phyloP scores from a whole-genome alignment of 495 filamentous ascomycete genomes.

The Usnea hakonensis region DNA sequence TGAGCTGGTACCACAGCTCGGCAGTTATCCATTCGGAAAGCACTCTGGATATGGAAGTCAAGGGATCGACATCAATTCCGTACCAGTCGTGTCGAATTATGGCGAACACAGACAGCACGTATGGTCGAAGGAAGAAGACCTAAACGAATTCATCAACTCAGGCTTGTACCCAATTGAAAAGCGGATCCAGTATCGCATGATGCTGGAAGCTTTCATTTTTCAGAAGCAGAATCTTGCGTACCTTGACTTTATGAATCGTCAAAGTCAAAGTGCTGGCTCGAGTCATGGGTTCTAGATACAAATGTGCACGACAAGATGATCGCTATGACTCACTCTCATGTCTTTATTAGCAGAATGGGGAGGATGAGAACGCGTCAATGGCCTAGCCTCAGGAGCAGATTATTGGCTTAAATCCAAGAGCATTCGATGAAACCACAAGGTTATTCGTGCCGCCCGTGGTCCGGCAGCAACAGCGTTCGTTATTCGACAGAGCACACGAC shows the following conservation, averaged over 20 bases:
- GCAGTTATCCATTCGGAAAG: not conserved
- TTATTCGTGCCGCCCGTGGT: not conserved
- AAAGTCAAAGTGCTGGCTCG: not conserved
- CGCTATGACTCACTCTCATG: not conserved
- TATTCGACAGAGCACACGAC: not conserved
- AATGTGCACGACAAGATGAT: not conserved
- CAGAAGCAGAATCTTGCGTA: not conserved
- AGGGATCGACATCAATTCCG: not conserved
- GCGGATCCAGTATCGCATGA: not conserved
- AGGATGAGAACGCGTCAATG: not conserved
- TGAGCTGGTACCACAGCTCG: not conserved
- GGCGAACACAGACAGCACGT: not conserved
- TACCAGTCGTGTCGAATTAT: not conserved
- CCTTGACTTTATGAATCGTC: not conserved
- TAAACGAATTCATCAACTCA: not conserved
- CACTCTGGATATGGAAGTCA: not conserved
- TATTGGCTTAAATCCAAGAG: not conserved
- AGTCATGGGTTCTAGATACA: not conserved
- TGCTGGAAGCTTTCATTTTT: slow-evolving; percentile 6
- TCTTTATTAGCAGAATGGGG: not conserved
- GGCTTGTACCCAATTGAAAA: slow-evolving; percentile 1
- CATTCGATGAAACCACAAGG: not conserved
- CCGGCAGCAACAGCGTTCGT: not conserved
- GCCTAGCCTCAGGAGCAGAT: not conserved
- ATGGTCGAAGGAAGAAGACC: slow-evolving; percentile 5